A percentile compares a stretch with the other conserved stretches of the same genome.
Evolutionary conservation across 2,329 filamentous ascomycete genomes (phyloP).

Genomic region (Neobulgaria alba): DNA sequence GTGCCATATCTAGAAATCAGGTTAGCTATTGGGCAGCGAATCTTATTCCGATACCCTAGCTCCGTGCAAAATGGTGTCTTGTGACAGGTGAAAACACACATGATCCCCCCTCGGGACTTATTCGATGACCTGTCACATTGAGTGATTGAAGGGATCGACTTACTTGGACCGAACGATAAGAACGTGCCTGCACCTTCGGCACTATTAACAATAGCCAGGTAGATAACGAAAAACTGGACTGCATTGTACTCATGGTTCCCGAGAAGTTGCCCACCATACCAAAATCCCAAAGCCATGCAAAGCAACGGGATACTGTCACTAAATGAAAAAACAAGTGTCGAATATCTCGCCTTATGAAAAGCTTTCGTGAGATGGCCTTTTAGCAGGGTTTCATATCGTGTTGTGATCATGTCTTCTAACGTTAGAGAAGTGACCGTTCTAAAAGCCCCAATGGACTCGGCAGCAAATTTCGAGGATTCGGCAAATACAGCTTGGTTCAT

Average conservation of each 20-base stretch:
- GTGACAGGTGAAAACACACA: no score
- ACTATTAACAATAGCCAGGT: constrained; percentile 42
- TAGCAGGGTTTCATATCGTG: constrained; percentile 40
- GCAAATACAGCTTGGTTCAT: constrained; percentile 50
- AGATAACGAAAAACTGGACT: constrained; percentile 32
- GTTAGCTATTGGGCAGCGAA: neutral
- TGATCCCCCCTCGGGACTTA: no score
- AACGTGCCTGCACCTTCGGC: constrained; percentile 45
- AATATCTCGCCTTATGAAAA: constrained; percentile 38
- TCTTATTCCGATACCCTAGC: constrained; percentile 10
- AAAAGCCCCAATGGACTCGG: constrained; percentile 53
- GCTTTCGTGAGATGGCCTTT: constrained; percentile 39
- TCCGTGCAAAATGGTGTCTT: no score
- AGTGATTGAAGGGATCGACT: neutral
- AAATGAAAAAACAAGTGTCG: constrained; percentile 43
- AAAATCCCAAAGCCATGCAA: constrained; percentile 51
- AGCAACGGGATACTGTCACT: constrained; percentile 47
- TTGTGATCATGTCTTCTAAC: constrained; percentile 37
- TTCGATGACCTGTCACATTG: no score
- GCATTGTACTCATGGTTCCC: constrained; percentile 14
- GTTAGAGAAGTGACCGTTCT: constrained; percentile 46
- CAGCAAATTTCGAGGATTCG: constrained; percentile 53
- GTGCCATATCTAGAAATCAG: constrained; percentile 38
- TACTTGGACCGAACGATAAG: constrained; percentile 40
- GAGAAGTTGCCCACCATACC: constrained; percentile 40